Percentiles rank a stretch among this genome's conserved stretches.
Conservation (phyloP, 2,329 filamentous ascomycete genomes). For the Rhexocercosporidium sp. region DNA sequence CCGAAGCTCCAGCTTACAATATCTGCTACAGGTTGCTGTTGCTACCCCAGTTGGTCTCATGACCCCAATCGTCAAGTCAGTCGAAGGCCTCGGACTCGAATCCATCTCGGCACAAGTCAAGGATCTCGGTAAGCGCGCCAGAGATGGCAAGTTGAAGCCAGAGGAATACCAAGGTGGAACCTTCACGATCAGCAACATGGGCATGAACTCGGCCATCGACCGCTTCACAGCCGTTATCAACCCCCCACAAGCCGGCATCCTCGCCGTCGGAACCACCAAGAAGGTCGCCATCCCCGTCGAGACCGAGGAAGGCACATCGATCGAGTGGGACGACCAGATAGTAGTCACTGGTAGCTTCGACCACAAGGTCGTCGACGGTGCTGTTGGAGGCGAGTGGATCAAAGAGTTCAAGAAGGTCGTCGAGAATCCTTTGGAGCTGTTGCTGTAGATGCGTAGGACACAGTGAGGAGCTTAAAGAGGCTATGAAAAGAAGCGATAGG, state of each 20-base stretch:
- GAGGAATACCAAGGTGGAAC: constrained; percentile 99
- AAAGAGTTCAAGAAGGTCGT: constrained; percentile 95
- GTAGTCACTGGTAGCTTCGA: constrained; percentile 94
- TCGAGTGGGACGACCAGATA: constrained; percentile 98
- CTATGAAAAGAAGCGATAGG: background rate
- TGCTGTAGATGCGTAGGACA: constrained; percentile 63
- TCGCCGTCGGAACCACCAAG: constrained; percentile 91
- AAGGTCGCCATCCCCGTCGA: constrained; percentile 92
- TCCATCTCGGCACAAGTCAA: constrained; percentile 90
- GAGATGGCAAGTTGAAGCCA: constrained; percentile 98
- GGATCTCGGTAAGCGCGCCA: constrained; percentile 94
- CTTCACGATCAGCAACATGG: constrained; percentile 99
- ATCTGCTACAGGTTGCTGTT: constrained; percentile 38
- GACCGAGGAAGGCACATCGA: constrained; percentile 76
- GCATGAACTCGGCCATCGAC: constrained; percentile 97
- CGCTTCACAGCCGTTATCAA: constrained; percentile 99
- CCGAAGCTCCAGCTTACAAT: background rate
- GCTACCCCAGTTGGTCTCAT: constrained; percentile 93
- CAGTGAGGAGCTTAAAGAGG: too few relatives aligned
- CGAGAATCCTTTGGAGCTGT: constrained; percentile 94
- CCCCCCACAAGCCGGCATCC: constrained; percentile 93
- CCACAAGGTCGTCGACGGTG: constrained; percentile 98
- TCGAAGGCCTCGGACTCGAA: constrained; percentile 84
- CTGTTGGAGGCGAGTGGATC: constrained; percentile 96
- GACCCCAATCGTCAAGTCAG: constrained; percentile 94